Evolutionary conservation across 345 rosid species (phyloP).

Genomic region (Eucalyptus leucophloia): DNA sequence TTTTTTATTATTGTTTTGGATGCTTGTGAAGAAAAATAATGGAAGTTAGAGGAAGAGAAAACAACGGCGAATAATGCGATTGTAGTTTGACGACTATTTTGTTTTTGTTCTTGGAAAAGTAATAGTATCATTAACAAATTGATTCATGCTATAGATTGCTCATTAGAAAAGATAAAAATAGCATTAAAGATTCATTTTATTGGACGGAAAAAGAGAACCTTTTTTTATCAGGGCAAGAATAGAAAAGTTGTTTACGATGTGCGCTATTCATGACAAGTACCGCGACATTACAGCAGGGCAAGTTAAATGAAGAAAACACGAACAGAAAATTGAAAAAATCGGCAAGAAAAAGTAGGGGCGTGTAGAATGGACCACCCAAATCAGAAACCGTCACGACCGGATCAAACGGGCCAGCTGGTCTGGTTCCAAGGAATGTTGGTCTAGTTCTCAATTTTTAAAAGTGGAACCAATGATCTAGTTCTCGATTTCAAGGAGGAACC

Average conservation of each 20-base stretch:
- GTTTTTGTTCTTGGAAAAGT: not conserved
- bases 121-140: not conserved
- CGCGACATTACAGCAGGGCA: not conserved
- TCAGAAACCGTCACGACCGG: rapidly evolving
- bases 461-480: rapidly evolving
- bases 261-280: not conserved
- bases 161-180: not conserved
- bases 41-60: not conserved
- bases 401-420: rapidly evolving
- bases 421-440: too few species aligned
- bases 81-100: not conserved
- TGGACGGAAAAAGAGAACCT: not conserved
- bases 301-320: not conserved
- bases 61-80: not conserved
- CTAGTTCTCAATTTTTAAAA: not conserved
- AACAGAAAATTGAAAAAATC: not conserved
- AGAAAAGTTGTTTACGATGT: not conserved
- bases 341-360: not conserved
- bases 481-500: too few species aligned
- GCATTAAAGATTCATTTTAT: not conserved
- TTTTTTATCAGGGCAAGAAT: not conserved
- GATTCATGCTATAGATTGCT: not conserved
- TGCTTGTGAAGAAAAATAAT: not conserved
- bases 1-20: not conserved
- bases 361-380: too few species aligned